Conservation (phyloP, 768 basidiomycete genomes). For the Suillus weaverae region DNA sequence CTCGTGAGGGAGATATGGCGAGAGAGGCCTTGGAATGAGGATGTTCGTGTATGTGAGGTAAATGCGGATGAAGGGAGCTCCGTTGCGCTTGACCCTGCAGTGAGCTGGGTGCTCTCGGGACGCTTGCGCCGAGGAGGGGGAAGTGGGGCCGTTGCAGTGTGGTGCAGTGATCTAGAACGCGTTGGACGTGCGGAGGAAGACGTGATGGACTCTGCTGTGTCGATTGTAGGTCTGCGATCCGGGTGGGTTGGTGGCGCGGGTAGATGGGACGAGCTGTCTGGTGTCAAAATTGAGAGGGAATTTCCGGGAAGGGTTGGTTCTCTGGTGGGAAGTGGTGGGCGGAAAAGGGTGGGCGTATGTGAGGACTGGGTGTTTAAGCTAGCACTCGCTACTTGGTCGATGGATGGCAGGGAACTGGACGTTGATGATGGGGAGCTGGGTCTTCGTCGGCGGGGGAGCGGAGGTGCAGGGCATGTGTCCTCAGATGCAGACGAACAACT, state of each 20-base stretch:
- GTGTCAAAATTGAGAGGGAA: slow-evolving; percentile 16
- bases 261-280: slow-evolving; percentile 32
- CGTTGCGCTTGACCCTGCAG: slow-evolving; percentile 12
- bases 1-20: slow-evolving; percentile 42
- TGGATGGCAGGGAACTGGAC: slow-evolving; percentile 36
- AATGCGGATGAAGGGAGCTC: slow-evolving; percentile 13
- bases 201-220: slow-evolving; percentile 23
- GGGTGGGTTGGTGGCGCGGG: slow-evolving; percentile 57
- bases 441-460: slow-evolving; percentile 37
- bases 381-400: slow-evolving; percentile 45
- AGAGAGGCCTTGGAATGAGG: slow-evolving; percentile 30
- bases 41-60: slow-evolving; percentile 16
- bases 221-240: slow-evolving; percentile 41
- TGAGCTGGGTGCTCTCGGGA: slow-evolving; percentile 67
- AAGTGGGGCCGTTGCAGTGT: slow-evolving; percentile 38
- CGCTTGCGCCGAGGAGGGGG: slow-evolving; percentile 52
- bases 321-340: slow-evolving; percentile 25
- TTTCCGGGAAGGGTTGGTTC: slow-evolving; percentile 7
- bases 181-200: slow-evolving; percentile 40
- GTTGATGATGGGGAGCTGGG: slow-evolving; percentile 35
- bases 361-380: slow-evolving; percentile 19
- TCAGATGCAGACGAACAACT: slow-evolving; percentile 19
- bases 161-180: slow-evolving; percentile 58
- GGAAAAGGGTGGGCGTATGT: slow-evolving; percentile 15
- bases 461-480: slow-evolving; percentile 26